phyloP scores from a whole-genome alignment of 805 yeast species.

The Metschnikowia picachoensis region DNA sequence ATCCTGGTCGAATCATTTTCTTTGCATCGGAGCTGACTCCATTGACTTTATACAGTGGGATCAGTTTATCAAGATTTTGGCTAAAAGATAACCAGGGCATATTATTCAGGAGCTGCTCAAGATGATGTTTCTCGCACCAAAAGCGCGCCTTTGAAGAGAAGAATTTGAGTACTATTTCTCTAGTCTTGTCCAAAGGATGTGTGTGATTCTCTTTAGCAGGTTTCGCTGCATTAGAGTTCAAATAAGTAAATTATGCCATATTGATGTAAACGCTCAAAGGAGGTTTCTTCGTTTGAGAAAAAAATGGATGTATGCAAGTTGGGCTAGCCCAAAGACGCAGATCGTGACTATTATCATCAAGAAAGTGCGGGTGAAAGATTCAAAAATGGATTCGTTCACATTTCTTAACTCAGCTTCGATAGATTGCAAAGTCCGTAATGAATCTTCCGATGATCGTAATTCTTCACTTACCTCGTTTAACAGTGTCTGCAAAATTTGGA shows the following conservation, averaged over 20 bases:
- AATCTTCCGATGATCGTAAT: slow-evolving; percentile 26
- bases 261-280: slow-evolving; percentile 6
- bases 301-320: slow-evolving; percentile 28
- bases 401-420: slow-evolving; percentile 35
- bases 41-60: too few species aligned
- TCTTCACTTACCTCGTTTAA: slow-evolving; percentile 30
- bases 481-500: slow-evolving; percentile 28
- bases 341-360: slow-evolving; percentile 26
- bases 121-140: too few species aligned
- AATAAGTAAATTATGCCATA: neutral
- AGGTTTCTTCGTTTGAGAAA: slow-evolving; percentile 27
- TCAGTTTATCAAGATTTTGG: too few species aligned
- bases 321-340: slow-evolving; percentile 28
- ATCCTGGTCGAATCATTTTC: too few species aligned
- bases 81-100: too few species aligned
- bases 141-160: too few species aligned
- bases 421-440: slow-evolving; percentile 26
- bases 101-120: too few species aligned
- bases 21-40: too few species aligned
- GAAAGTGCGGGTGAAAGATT: slow-evolving; percentile 30
- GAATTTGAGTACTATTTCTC: too few species aligned
- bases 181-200: too few species aligned
- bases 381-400: slow-evolving; percentile 36
- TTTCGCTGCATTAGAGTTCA: too few species aligned
- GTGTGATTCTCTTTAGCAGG: too few species aligned